Percentiles rank a stretch among this genome's conserved stretches.
phyloP scores from a whole-genome alignment of 2,329 filamentous ascomycete species.

The Salinomyces thailandicus region DNA sequence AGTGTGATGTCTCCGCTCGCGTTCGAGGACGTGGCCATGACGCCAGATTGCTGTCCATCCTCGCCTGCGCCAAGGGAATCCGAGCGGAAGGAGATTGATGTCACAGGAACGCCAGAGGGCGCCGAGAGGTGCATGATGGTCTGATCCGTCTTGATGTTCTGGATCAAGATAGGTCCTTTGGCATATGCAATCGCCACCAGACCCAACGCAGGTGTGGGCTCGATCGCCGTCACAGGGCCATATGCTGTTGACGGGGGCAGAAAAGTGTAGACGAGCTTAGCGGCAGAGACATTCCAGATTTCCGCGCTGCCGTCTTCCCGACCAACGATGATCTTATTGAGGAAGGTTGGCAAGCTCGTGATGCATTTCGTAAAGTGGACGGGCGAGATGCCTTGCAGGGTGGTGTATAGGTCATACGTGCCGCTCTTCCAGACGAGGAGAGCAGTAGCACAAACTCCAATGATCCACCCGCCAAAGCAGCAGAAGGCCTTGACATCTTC shows the following conservation, averaged over 20 bases:
- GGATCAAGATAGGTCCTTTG: constrained; percentile 66
- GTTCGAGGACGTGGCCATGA: constrained; percentile 82
- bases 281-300: constrained; percentile 94
- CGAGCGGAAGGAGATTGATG: constrained; percentile 79
- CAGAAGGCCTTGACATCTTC: constrained; percentile 69
- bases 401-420: constrained; percentile 83
- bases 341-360: constrained; percentile 81
- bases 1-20: constrained; percentile 81
- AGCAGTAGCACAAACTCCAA: constrained; percentile 63
- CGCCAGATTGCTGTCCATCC: constrained; percentile 72
- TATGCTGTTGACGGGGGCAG: constrained; percentile 61
- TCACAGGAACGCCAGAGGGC: constrained; percentile 53
- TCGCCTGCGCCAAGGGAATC: constrained; percentile 81
- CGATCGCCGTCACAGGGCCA: constrained; percentile 76
- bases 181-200: constrained; percentile 81
- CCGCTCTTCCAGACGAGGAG: constrained; percentile 84
- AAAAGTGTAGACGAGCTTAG: constrained; percentile 82
- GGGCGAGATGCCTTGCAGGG: constrained; percentile 52
- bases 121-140: constrained; percentile 50
- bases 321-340: constrained; percentile 92
- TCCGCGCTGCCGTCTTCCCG: constrained; percentile 81
- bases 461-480: constrained; percentile 83
- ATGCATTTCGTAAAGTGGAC: constrained; percentile 63
- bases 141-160: constrained; percentile 71
- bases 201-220: constrained; percentile 74